These are phyloP conservation scores for Carex littledalei DNA, from an alignment of 176 grass and related monocot genomes.

Conservation along the genomic window DNA sequence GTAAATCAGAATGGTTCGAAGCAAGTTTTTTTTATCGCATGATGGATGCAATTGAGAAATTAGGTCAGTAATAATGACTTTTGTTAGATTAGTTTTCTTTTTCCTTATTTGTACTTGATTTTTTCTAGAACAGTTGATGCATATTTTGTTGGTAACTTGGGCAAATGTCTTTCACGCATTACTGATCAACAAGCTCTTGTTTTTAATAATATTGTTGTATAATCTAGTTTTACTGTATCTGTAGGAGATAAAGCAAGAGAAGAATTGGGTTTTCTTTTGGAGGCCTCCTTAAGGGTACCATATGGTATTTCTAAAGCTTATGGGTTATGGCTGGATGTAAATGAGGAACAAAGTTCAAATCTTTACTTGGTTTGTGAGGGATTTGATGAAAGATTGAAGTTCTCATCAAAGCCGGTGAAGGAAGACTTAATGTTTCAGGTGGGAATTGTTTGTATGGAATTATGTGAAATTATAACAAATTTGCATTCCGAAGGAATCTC, in stretches of 20 bases:
- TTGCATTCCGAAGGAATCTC: conserved; percentile 51
- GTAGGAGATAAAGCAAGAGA: conserved; percentile 37
- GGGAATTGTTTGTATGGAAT: conserved; percentile 42
- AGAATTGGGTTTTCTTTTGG: conserved; percentile 44
- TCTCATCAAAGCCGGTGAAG: conserved; percentile 8
- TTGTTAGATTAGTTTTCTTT: not conserved
- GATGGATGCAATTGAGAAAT: conserved; percentile 21
- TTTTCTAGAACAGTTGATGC: not conserved
- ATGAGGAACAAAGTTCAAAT: conserved; percentile 17
- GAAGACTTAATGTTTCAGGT: conserved; percentile 25
- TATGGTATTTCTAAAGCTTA: conserved; percentile 54
- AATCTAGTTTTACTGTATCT: conserved; percentile 7
- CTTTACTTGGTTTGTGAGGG: conserved; percentile 72
- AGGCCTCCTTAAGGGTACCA: conserved; percentile 26
- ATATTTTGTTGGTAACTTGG: conserved; percentile 35
- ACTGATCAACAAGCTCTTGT: conserved; percentile 23
- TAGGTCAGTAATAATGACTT: conserved; percentile 6
- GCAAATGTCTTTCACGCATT: conserved; percentile 21
- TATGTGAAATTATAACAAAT: conserved; percentile 60
- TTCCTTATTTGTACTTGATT: not conserved
- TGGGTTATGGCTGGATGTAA: conserved; percentile 50
- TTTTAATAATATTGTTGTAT: conserved; percentile 9
- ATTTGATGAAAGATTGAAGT: conserved; percentile 14
- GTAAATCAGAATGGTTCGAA: conserved; percentile 28
- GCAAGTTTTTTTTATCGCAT: conserved; percentile 24